Conservation (phyloP, 768 basidiomycete species). For the Boletus rubropictus region DNA sequence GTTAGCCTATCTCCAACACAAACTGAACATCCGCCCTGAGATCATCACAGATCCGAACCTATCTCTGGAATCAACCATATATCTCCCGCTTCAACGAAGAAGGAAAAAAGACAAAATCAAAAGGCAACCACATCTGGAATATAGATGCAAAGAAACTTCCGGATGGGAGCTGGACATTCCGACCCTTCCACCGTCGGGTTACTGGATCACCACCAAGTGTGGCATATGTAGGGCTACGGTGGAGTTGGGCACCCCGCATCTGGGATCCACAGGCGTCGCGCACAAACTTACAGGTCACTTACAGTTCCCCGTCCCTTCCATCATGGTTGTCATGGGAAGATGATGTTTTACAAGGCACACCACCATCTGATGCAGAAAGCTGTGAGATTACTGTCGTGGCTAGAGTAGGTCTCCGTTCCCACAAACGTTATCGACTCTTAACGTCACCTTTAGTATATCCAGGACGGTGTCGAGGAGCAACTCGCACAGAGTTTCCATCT, state of each 20-base stretch:
- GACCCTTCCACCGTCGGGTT: conserved; percentile 82
- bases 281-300: conserved; percentile 71
- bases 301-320: conserved; percentile 76
- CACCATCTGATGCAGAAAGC: conserved; percentile 68
- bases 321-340: conserved; percentile 86
- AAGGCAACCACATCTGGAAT: conserved; percentile 99
- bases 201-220: conserved; percentile 77
- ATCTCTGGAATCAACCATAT: conserved; percentile 90
- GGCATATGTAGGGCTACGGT: conserved; percentile 75
- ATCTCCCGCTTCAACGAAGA: conserved; percentile 98
- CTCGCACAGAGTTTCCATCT: conserved; percentile 64
- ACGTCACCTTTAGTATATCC: conserved; percentile 37
- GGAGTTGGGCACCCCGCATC: conserved; percentile 88
- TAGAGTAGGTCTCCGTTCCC: conserved; percentile 44
- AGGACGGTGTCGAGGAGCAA: conserved; percentile 70
- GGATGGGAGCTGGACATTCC: conserved; percentile 80
- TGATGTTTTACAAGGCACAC: conserved; percentile 76
- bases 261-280: conserved; percentile 96
- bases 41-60: conserved; percentile 70
- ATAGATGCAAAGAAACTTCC: conserved; percentile 84
- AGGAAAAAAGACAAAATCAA: conserved; percentile 98
- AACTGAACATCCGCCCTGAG: conserved; percentile 17
- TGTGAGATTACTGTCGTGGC: conserved; percentile 74
- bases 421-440: conserved; percentile 5
- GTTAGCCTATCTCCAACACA: conserved; percentile 36